Evolutionary conservation across 2,329 filamentous ascomycete genomes (phyloP).

Genomic region (Fusarium sp.): DNA sequence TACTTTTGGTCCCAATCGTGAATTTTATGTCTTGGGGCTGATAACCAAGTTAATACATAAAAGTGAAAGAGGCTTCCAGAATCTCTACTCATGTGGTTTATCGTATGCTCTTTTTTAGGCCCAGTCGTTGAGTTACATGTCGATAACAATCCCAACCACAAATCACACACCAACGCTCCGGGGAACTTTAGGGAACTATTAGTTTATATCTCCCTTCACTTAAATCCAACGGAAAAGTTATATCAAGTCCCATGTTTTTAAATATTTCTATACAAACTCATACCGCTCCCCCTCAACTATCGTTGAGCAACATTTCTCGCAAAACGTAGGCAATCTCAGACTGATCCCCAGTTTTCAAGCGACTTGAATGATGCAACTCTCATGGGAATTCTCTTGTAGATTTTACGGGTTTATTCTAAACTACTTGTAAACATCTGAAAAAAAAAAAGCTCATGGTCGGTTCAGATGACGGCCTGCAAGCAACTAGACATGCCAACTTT

Average conservation of each 20-base stretch:
- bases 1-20: no score
- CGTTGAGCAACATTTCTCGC: not conserved
- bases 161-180: not conserved
- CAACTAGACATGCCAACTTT: not conserved
- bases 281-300: not conserved
- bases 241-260: not conserved
- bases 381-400: no score
- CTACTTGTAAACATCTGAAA: not conserved
- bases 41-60: not conserved
- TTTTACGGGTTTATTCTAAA: not conserved
- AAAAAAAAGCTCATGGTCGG: no score
- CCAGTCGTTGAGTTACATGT: not conserved
- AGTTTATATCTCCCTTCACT: not conserved
- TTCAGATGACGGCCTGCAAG: not conserved
- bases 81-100: no score
- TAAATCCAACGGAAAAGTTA: not conserved
- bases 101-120: not conserved
- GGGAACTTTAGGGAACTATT: not conserved
- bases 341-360: not conserved
- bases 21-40: not conserved
- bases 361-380: not conserved
- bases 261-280: no score
- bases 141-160: accelerated
- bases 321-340: not conserved
- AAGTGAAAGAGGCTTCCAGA: not conserved